Evolutionary conservation across 495 filamentous ascomycete species (phyloP).

Genomic region (Bathelium albidoporum): DNA sequence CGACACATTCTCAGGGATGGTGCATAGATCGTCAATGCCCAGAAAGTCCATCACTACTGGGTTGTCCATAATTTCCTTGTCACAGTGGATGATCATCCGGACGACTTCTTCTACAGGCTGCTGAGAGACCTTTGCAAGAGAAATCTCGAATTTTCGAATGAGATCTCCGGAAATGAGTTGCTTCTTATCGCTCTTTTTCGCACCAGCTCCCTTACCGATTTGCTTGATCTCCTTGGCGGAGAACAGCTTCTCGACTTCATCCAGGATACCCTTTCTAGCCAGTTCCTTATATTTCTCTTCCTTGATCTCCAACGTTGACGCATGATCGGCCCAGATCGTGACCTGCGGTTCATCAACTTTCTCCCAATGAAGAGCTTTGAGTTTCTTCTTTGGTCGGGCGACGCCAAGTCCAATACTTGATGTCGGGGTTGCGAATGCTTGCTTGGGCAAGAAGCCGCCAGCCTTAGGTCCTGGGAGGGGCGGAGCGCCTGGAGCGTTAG

Average conservation of each 20-base stretch:
- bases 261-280: slow-evolving; percentile 83
- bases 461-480: slow-evolving; percentile 31
- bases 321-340: slow-evolving; percentile 88
- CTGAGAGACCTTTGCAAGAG: slow-evolving; percentile 79
- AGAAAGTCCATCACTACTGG: slow-evolving; percentile 95
- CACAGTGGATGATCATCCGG: slow-evolving; percentile 91
- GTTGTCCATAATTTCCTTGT: slow-evolving; percentile 83
- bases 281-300: slow-evolving; percentile 94
- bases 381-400: slow-evolving; percentile 92
- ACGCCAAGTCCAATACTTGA: slow-evolving; percentile 38
- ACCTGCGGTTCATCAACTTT: slow-evolving; percentile 91
- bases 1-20: slow-evolving; percentile 76
- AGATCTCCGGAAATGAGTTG: slow-evolving; percentile 89
- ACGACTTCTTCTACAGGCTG: slow-evolving; percentile 71
- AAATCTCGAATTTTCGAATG: slow-evolving; percentile 85
- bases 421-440: slow-evolving; percentile 14
- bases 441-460: slow-evolving; percentile 32
- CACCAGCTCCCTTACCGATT: slow-evolving; percentile 54
- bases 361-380: slow-evolving; percentile 98
- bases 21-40: slow-evolving; percentile 82
- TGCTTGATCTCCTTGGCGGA: slow-evolving; percentile 95
- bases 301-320: slow-evolving; percentile 67
- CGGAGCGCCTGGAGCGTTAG: slow-evolving; percentile 23
- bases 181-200: slow-evolving; percentile 82
- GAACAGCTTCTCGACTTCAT: slow-evolving; percentile 95